Percentiles rank a stretch among this genome's conserved stretches.
Conservation (phyloP, 129 eudicot species). For the Tanacetum coccineum region DNA sequence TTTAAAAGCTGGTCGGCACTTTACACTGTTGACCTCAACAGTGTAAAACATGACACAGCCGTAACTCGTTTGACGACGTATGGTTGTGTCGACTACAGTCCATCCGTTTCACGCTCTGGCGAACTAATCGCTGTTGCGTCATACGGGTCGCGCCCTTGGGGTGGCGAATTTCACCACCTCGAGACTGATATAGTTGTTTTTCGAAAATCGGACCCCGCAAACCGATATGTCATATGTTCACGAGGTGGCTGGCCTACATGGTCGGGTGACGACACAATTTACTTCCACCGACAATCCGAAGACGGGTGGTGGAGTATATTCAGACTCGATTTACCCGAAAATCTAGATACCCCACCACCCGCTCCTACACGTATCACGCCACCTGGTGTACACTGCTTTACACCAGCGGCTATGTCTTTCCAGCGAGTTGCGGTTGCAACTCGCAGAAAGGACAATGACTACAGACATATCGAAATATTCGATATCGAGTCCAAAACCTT, state of each 20-base stretch:
- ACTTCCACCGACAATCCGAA: conserved; percentile 71
- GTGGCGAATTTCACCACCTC: conserved; percentile 65
- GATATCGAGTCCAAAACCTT: conserved; percentile 44
- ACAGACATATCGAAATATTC: conserved; percentile 73
- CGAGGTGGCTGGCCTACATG: conserved; percentile 93
- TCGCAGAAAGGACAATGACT: conserved; percentile 40
- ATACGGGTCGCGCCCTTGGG: conserved; percentile 59
- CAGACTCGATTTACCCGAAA: conserved; percentile 31
- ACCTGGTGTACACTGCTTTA: conserved; percentile 74
- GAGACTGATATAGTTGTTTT: conserved; percentile 62
- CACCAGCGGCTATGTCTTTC: conserved; percentile 58
- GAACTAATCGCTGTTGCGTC: conserved; percentile 64
- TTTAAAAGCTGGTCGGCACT: conserved; percentile 78
- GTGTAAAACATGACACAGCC: background rate
- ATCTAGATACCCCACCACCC: conserved; percentile 11
- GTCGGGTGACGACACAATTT: conserved; percentile 54
- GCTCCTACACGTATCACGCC: conserved; percentile 69
- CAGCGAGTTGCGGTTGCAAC: conserved; percentile 57
- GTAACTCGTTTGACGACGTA: conserved; percentile 49
- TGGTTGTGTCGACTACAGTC: conserved; percentile 67
- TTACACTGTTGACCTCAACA: conserved; percentile 34
- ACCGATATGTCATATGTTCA: conserved; percentile 31
- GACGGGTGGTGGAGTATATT: conserved; percentile 96
- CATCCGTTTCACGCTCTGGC: conserved; percentile 55
- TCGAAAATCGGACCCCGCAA: conserved; percentile 38